Percentiles rank a stretch among this genome's conserved stretches.
phyloP scores from a whole-genome alignment of 306 rosid genomes.

The Prunus mira region DNA sequence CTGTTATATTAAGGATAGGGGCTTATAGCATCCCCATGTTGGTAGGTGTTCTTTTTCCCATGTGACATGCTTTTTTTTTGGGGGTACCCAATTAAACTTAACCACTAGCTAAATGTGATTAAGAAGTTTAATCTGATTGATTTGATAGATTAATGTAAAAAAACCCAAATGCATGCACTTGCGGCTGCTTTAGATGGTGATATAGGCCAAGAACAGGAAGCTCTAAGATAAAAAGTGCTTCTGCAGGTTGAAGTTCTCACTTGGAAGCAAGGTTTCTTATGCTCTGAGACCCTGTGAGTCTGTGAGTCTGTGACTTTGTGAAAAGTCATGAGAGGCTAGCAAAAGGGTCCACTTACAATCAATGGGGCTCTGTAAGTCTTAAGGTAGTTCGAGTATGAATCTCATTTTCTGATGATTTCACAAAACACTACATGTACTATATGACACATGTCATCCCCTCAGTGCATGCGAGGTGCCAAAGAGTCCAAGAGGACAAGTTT shows the following conservation, averaged over 20 bases:
- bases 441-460: background rate
- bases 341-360: slow-evolving; percentile 6
- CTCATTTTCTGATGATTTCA: slow-evolving; percentile 6
- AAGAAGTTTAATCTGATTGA: background rate
- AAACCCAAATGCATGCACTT: background rate
- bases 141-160: background rate
- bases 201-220: background rate
- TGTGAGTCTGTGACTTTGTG: background rate
- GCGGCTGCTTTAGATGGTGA: background rate
- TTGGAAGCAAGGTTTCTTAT: slow-evolving; percentile 32
- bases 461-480: background rate
- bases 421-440: background rate
- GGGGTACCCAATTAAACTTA: slow-evolving; percentile 1
- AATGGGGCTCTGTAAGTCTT: background rate
- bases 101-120: background rate
- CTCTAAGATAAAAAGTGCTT: background rate
- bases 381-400: background rate
- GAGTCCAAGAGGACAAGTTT: background rate
- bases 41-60: slow-evolving; percentile 17
- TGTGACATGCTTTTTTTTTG: slow-evolving; percentile 7
- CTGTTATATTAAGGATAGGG: background rate
- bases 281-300: background rate
- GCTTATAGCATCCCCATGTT: slow-evolving; percentile 14
- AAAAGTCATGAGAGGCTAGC: background rate
- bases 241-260: slow-evolving; percentile 3